Conservation (phyloP, 2,329 filamentous ascomycete species). For the Fragosphaeria purpurea region DNA sequence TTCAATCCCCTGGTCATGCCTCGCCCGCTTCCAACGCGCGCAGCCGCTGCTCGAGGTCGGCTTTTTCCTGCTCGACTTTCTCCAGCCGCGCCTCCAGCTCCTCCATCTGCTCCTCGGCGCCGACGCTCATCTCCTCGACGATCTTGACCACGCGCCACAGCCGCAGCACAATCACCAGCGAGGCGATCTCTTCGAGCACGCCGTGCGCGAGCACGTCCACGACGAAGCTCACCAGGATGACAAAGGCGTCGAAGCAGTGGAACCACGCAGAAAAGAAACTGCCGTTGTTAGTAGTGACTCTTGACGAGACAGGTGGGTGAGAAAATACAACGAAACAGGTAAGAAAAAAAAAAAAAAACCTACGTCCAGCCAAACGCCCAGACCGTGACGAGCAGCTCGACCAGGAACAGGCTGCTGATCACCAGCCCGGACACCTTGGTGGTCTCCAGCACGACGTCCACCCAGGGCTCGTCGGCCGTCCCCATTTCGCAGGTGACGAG, state of each 20-base stretch:
- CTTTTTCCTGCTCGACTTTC: constrained; percentile 39
- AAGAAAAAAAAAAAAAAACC: neutral
- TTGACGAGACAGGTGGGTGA: neutral
- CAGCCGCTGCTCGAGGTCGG: constrained; percentile 16
- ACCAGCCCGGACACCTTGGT: constrained; percentile 44
- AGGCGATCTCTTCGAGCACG: constrained; percentile 51
- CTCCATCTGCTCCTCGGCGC: constrained; percentile 53
- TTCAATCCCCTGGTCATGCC: neutral
- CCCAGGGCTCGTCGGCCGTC: constrained; percentile 30
- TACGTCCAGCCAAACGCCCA: constrained; percentile 48
- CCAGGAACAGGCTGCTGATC: constrained; percentile 55
- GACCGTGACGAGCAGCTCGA: constrained; percentile 45
- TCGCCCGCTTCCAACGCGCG: constrained; percentile 1
- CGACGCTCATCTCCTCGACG: constrained; percentile 56
- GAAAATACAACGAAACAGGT: neutral
- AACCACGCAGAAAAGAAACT: constrained; percentile 51
- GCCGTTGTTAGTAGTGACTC: neutral
- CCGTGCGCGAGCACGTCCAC: constrained; percentile 53
- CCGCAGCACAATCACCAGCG: constrained; percentile 55
- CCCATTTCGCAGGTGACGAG: constrained; percentile 38
- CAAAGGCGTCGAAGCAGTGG: constrained; percentile 52
- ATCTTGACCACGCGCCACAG: constrained; percentile 63
- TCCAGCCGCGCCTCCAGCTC: constrained; percentile 42
- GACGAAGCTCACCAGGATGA: constrained; percentile 52
- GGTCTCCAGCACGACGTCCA: constrained; percentile 22